Base-by-base conservation (phyloP, 2,329 filamentous ascomycete genomes). In the Chaetoscypha palmicola region DNA sequence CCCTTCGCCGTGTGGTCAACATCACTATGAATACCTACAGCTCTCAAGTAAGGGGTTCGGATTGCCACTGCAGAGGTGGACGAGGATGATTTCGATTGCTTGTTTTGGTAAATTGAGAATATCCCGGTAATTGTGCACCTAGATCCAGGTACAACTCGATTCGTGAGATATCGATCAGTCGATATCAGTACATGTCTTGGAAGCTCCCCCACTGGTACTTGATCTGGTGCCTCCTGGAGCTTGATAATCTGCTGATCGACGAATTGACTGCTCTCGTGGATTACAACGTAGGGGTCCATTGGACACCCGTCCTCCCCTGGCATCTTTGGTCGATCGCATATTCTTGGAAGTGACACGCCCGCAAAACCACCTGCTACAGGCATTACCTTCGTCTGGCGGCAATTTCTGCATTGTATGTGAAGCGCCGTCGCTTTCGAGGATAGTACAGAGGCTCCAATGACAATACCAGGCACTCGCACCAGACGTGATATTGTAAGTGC, bases 181-280 rank as follows among this genome's bases (percentile, higher is more conserved):
- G 90, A 94, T 49, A 98, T 86, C 49, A 97, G 77, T 35, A 98
- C 94, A 58, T 98, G 92, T 32, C 92, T 77, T 2, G 92, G 92
- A 38, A 98, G 70, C 66, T 98, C 92, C 68, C 92, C 92, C 1
- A 98, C 92, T 0, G 92, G 92, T 0, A 98, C 92, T 65, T 97
- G 89, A 60, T 98, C 92, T 1, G 92, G 92, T 0, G 91, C 92
- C 66, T 98, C 92, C 63, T 98, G 92, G 14, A 98, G 78, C 66
- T 98, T 98, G 63, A 98, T 84, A 48, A 98, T 87, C 65, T 98
- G 92, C 66, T 98, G 92, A 60, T 98, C 92, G 58, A 97, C 90
- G 62, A 98, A 98, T 51, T 81, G 79, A 28, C 86, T 95, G 63
- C 85, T 89, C 65, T 98, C 92, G 62, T 98, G 92, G 46, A 92